Evolutionary conservation across 2,329 filamentous ascomycete species (phyloP), one percentile per base, ranked within the genome.

Genomic region (Curvularia lunata): DNA sequence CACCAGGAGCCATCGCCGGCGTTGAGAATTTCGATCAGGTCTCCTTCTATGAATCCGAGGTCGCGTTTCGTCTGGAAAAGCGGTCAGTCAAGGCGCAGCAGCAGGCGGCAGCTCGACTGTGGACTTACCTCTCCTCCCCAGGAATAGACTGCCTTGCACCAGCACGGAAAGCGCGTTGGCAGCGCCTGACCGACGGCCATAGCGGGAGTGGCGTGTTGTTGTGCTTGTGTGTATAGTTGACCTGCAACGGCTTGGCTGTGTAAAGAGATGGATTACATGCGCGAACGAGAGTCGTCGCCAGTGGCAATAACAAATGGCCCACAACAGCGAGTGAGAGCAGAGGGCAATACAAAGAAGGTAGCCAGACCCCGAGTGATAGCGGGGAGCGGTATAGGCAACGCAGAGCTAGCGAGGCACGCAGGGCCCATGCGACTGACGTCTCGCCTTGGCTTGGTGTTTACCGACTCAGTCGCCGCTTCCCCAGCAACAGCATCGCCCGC

Each of bases 1-100:
- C 95, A 99, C 95, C 95, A 99, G 46, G 91, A 93, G 51, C 95
- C 95, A 79, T 99, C 95, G 63, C 95, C 95, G 19, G 95, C 95
- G 76, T 99, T 99, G 52, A 99, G 84, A 73, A 94, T 97, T 85
- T 99, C 95, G 76, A 99, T 99, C 66, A 99, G 80, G 78, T 99
- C 95, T 63, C 95, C 95, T 78, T 99, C 95, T 67, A 99, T 90
- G 78, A 99, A 99, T 16, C 95, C 95, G 56, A 99, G 84, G 75
- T 99, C 95, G 76, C 90, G 88, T 82, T 96, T 96, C 23, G 90
- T 94, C 88, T 81, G 63, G 40, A 25, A n/a, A 16, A 43, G 47
- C 42, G 38, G 67, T 75, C 61, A 76, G 73, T 23, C 2, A 28
- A 27, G 46, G 37, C 61, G 50, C 56, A 50, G 28, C 56, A 48